These are phyloP conservation scores for Tetrahymena elliotti DNA, from an alignment of 73 alveolate genomes.

Conservation along the genomic window DNA sequence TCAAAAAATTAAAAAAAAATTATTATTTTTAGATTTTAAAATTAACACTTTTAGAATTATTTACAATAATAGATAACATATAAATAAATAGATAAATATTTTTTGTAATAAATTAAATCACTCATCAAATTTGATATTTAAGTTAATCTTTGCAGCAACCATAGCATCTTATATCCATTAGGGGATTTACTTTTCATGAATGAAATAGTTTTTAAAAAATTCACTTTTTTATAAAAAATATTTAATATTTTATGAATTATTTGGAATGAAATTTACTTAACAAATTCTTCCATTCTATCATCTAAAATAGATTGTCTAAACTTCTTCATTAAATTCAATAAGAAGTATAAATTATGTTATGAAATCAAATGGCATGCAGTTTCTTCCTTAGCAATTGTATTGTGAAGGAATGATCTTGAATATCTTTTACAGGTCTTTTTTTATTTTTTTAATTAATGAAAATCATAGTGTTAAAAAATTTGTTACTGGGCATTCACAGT, in stretches of 20 bases:
- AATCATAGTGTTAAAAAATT: no score
- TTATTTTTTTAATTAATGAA: no score
- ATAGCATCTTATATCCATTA: neutral
- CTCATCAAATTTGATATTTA: neutral
- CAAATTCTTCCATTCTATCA: slow-evolving; percentile 70
- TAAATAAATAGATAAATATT: neutral
- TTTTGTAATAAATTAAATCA: neutral
- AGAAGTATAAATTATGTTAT: slow-evolving; percentile 82
- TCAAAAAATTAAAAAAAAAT: no score
- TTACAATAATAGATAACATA: neutral
- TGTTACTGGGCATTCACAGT: slow-evolving; percentile 74
- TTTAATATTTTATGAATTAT: neutral
- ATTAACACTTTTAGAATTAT: no score
- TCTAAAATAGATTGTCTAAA: slow-evolving; percentile 77
- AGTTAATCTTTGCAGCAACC: neutral
- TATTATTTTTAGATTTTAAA: no score
- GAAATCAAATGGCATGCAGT: slow-evolving; percentile 83
- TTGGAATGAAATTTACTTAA: slow-evolving; percentile 46
- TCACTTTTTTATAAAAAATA: neutral
- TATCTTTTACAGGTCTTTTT: slow-evolving; percentile 76
- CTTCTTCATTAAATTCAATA: slow-evolving; percentile 60
- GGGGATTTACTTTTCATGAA: neutral
- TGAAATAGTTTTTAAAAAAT: neutral
- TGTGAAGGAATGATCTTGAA: slow-evolving; percentile 78
- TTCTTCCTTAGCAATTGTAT: slow-evolving; percentile 67